A percentile compares a stretch with the other conserved stretches of the same genome.
Conservation (phyloP, 345 rosid species). For the Durio zibethinus region DNA sequence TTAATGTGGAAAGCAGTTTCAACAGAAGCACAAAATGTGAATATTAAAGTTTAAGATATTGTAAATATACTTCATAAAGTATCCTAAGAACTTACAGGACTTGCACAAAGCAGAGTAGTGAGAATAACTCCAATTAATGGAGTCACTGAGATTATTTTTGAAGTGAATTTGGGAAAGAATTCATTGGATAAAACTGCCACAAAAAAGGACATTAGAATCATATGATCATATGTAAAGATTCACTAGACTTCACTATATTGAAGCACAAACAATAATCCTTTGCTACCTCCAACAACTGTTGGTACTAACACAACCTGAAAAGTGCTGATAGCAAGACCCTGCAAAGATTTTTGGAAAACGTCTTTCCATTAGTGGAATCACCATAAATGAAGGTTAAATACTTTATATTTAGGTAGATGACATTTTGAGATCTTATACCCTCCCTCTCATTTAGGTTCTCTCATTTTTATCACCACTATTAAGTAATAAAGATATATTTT, state of each 20-base stretch:
- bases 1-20: not conserved
- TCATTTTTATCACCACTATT: not conserved
- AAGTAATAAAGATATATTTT: not conserved
- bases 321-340: conserved; percentile 94
- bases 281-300: conserved; percentile 77
- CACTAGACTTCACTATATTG: not conserved
- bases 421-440: not conserved
- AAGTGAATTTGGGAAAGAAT: conserved; percentile 79
- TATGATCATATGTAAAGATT: not conserved
- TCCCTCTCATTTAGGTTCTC: not conserved
- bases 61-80: not conserved
- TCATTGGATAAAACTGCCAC: conserved; percentile 80
- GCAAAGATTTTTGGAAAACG: conserved; percentile 20
- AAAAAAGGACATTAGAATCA: conserved; percentile 15
- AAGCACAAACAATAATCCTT: not conserved
- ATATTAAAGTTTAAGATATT: not conserved
- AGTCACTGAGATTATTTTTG: conserved; percentile 72
- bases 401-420: not conserved
- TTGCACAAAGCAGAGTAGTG: conserved; percentile 93
- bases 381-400: not conserved
- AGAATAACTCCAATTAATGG: conserved; percentile 91
- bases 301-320: conserved; percentile 95
- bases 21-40: not conserved
- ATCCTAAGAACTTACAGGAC: conserved; percentile 65
- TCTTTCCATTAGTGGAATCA: not conserved